These are phyloP conservation scores for Drosera capensis DNA, from an alignment of 148 eudicot genomes.

Conservation along the genomic window DNA sequence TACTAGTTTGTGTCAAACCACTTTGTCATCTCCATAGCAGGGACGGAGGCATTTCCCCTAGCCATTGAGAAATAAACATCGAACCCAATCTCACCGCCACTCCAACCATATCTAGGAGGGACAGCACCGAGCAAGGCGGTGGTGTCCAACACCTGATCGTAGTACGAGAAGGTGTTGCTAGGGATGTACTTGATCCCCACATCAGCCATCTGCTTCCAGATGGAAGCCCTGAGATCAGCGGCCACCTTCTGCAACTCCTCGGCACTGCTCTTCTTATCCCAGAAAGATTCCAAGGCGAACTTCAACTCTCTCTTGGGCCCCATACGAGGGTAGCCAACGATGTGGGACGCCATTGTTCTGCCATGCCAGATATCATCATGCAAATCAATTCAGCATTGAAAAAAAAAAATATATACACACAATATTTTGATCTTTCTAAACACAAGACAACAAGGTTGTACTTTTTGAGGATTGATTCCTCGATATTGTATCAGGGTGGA, in stretches of 20 bases:
- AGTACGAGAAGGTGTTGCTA: slow-evolving; percentile 59
- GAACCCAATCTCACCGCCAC: slow-evolving; percentile 52
- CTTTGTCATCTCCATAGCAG: slow-evolving; percentile 72
- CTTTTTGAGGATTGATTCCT: no score
- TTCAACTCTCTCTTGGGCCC: slow-evolving; percentile 65
- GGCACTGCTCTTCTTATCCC: slow-evolving; percentile 51
- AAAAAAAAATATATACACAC: not conserved
- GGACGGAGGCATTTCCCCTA: slow-evolving; percentile 51
- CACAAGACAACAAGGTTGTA: no score
- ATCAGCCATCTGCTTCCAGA: slow-evolving; percentile 55
- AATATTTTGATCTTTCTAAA: no score
- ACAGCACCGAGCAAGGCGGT: slow-evolving; percentile 68
- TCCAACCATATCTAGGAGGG: slow-evolving; percentile 53
- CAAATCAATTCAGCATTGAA: no score
- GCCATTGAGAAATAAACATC: slow-evolving; percentile 61
- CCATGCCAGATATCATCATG: slow-evolving; percentile 7
- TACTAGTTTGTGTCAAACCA: slow-evolving; percentile 75
- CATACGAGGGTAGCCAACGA: slow-evolving; percentile 62
- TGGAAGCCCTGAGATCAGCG: slow-evolving; percentile 28
- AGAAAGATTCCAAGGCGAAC: slow-evolving; percentile 55
- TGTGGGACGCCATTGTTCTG: slow-evolving; percentile 52
- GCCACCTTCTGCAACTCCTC: slow-evolving; percentile 44
- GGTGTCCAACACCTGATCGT: slow-evolving; percentile 55
- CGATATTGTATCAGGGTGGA: no score
- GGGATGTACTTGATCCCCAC: slow-evolving; percentile 53